Percentiles rank a stretch among this genome's conserved stretches.
Conservation (phyloP, 441 rosid species). For the Gossypium lobatum region DNA sequence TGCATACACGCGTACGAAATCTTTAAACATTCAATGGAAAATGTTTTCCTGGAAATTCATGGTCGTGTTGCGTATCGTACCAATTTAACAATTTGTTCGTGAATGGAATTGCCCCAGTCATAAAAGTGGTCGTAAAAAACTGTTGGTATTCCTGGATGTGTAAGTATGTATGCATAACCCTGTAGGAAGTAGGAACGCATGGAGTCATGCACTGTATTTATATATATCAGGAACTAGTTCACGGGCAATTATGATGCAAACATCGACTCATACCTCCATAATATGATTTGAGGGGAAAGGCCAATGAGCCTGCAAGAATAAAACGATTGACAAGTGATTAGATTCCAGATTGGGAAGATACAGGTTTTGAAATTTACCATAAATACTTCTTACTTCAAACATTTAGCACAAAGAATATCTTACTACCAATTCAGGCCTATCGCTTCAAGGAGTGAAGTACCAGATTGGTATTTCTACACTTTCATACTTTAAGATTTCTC, state of each 20-base stretch:
- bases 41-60: neutral
- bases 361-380: neutral
- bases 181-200: slow-evolving; percentile 19
- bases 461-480: neutral
- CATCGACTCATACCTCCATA: slow-evolving; percentile 63
- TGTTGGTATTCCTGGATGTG: slow-evolving; percentile 84
- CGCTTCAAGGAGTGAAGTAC: neutral
- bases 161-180: slow-evolving; percentile 84
- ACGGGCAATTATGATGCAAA: neutral
- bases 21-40: neutral
- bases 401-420: neutral
- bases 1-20: slow-evolving; percentile 26
- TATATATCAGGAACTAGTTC: neutral
- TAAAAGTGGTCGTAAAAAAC: slow-evolving; percentile 86
- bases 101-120: slow-evolving; percentile 66
- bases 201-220: neutral
- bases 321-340: slow-evolving; percentile 1
- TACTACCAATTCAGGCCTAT: neutral
- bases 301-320: slow-evolving; percentile 77
- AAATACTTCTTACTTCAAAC: neutral
- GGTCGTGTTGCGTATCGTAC: slow-evolving; percentile 25
- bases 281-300: slow-evolving; percentile 83
- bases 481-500: neutral
- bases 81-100: slow-evolving; percentile 73
- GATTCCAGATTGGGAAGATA: neutral